These are phyloP conservation scores for Lasiodiplodia theobromae DNA, from an alignment of 2,329 filamentous ascomycete genomes.

Conservation along the genomic window DNA sequence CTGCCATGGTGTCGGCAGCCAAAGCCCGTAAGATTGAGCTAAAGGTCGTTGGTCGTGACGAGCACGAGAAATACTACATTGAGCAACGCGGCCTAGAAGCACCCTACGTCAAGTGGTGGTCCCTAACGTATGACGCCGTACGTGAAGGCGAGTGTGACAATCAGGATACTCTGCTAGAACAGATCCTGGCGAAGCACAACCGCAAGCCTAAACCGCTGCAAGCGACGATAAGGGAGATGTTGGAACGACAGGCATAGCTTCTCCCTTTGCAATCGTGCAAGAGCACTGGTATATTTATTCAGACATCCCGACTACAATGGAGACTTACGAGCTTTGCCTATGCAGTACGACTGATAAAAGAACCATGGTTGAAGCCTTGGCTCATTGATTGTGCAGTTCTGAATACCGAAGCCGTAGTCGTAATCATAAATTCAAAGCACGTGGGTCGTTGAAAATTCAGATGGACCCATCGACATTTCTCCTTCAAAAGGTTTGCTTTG, in stretches of 20 bases:
- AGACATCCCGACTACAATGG: too few relatives aligned
- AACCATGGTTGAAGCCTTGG: not conserved
- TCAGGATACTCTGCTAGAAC: slow-evolving; percentile 50
- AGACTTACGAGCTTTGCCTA: too few relatives aligned
- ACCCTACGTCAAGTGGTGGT: slow-evolving; percentile 55
- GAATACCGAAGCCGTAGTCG: too few relatives aligned
- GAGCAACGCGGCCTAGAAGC: slow-evolving; percentile 45
- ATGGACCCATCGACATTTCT: too few relatives aligned
- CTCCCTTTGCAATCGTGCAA: not conserved
- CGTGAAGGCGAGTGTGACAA: slow-evolving; percentile 52
- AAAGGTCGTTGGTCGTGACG: slow-evolving; percentile 47
- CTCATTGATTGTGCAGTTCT: too few relatives aligned
- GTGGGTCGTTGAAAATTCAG: too few relatives aligned
- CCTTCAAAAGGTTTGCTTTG: too few relatives aligned
- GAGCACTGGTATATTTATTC: too few relatives aligned
- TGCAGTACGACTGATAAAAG: not conserved
- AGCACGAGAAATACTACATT: slow-evolving; percentile 52
- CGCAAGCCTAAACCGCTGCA: slow-evolving; percentile 47
- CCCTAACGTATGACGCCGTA: slow-evolving; percentile 53
- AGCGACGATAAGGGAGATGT: slow-evolving; percentile 52
- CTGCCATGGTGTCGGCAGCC: slow-evolving; percentile 39
- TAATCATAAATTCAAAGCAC: too few relatives aligned
- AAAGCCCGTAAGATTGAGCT: slow-evolving; percentile 42
- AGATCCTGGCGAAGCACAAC: slow-evolving; percentile 45
- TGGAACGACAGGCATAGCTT: slow-evolving; percentile 30